Conservation (phyloP, 2,329 filamentous ascomycete genomes). For the Apiospora rasikravindrae region DNA sequence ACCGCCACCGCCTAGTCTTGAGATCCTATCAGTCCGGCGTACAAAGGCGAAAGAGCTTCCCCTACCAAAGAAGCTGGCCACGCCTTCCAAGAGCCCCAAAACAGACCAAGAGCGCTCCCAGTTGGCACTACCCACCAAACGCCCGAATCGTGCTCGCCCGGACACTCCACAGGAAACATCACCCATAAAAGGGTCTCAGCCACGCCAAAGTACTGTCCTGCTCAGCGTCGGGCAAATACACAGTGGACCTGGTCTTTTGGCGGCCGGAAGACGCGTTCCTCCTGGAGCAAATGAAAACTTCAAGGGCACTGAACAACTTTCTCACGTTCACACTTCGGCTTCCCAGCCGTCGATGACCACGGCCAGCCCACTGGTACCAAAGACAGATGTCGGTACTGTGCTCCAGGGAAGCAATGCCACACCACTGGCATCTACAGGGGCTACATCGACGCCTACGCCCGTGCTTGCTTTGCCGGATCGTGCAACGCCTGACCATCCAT, state of each 20-base stretch:
- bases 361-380: background rate
- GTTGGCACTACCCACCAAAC: constrained; percentile 7
- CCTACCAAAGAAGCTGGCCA: background rate
- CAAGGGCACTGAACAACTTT: background rate
- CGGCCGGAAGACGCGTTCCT: background rate
- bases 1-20: constrained; percentile 32
- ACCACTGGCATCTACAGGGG: background rate
- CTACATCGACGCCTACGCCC: background rate
- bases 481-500: background rate
- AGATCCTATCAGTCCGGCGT: constrained; percentile 26
- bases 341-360: background rate
- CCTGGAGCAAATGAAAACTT: background rate
- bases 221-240: constrained; percentile 18
- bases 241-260: constrained; percentile 14
- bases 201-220: background rate
- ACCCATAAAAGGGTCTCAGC: background rate
- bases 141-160: constrained; percentile 22
- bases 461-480: background rate
- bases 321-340: background rate
- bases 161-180: background rate
- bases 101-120: background rate
- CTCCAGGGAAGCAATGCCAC: background rate
- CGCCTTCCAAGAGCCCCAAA: background rate
- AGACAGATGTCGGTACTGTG: background rate
- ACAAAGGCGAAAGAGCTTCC: constrained; percentile 9